Evolutionary conservation across 2,329 filamentous ascomycete species (phyloP), one percentile per base, ranked within the genome.

Genomic region (Fusarium sp.): DNA sequence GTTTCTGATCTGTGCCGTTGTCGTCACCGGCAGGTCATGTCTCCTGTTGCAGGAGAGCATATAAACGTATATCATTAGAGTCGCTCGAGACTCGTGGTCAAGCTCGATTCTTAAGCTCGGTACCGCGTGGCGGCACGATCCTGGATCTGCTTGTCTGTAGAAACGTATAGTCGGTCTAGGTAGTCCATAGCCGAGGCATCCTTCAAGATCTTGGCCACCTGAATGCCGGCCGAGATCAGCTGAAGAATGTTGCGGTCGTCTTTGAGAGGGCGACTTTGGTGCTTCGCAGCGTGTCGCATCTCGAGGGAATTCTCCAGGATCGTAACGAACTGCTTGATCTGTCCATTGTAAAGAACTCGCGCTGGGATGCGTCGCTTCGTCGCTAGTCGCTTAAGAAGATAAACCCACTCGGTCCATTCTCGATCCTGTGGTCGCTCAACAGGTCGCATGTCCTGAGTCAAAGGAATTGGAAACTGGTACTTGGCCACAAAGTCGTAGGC

Each of bases 361-460:
- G 93, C 92, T 8, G 93, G 93, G 73, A 97, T 95, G 67, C 93
- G 89, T 71, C 93, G 88, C 83, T 95, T 96, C 34, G 93, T 97
- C 32, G 93, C 93, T 62, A 97, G 86, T 52, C 93, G 87, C 82
- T 96, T 96, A 72, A 97, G 85, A 62, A 97, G 87, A 79, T 94
- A 94, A 59, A 95, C 93, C 93, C 93, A 97, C 82, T 97, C 93
- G 47, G 92, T 95, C 93, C 93, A 97, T 80, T 96, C 93, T 67
- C 92, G 87, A 80, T 94, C 92, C 75, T 90, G 89, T 32, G 92
- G 89, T 47, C 90, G 84, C 78, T 92, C 90, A 56, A 94, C 86
- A 3, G 91, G 91, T 72, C 92, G 88, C 87, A 94, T 94, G 79
- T 95, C 92, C 79, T 92, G 88, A 61, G 93, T 92, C 75, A 96